Percentiles rank a stretch among this genome's conserved stretches.
Conservation (phyloP, 371 early-diverging fungal genomes). For the Lichtheimia hyalospora region DNA sequence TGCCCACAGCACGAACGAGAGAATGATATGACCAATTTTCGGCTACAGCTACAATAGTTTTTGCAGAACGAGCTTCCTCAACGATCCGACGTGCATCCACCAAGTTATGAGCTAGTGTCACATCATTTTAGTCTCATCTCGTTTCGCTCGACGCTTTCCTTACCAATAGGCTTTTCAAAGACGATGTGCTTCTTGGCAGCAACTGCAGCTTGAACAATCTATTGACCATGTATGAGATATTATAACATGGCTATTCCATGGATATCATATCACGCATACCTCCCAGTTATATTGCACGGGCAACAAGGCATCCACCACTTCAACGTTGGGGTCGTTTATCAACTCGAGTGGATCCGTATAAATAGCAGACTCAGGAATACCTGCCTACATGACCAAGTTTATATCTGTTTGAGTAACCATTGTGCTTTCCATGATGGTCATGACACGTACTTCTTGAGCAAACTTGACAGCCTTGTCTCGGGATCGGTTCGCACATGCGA, state of each 20-base stretch:
- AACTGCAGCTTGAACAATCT: constrained; percentile 45
- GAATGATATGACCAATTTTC: constrained; percentile 52
- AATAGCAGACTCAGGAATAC: constrained; percentile 40
- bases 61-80: constrained; percentile 25
- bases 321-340: constrained; percentile 44
- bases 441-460: constrained; percentile 36
- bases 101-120: constrained; percentile 36
- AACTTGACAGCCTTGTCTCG: constrained; percentile 49
- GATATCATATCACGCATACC: no score
- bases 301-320: constrained; percentile 34
- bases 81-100: constrained; percentile 47
- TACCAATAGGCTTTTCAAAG: constrained; percentile 55
- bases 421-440: not conserved
- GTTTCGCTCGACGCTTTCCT: not conserved
- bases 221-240: not conserved
- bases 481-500: constrained; percentile 51
- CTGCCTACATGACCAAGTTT: constrained; percentile 23
- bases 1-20: constrained; percentile 28
- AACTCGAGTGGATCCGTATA: constrained; percentile 39
- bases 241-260: no score
- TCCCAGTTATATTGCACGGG: constrained; percentile 47
- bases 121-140: not conserved
- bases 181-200: constrained; percentile 47
- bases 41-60: constrained; percentile 42
- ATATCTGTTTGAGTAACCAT: not conserved